A percentile compares a stretch with the other conserved stretches of the same genome.
Evolutionary conservation across 768 basidiomycete species (phyloP).

Genomic region (Crucibulum laeve): DNA sequence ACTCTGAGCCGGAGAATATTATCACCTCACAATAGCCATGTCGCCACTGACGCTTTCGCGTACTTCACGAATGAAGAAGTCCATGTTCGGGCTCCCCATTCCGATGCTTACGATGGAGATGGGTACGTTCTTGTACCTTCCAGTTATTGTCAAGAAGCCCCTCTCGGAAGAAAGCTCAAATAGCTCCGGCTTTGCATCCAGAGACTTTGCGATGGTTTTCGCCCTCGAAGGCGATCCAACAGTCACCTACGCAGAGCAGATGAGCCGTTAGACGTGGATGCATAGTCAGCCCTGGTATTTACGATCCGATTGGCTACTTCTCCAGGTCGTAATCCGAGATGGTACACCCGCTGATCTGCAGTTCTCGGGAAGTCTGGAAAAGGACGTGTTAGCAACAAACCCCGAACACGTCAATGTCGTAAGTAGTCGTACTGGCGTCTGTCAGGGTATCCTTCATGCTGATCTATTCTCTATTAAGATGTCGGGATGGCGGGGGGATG

Average conservation of each 20-base stretch:
- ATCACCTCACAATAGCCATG: slow-evolving; percentile 46
- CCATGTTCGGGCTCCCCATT: slow-evolving; percentile 80
- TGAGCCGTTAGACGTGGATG: not conserved
- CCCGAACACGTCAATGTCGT: not conserved
- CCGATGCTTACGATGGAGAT: slow-evolving; percentile 77
- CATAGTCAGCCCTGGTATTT: slow-evolving; percentile 13
- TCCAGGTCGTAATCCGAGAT: slow-evolving; percentile 69
- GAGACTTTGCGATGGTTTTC: slow-evolving; percentile 45
- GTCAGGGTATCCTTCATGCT: slow-evolving; percentile 58
- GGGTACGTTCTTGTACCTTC: slow-evolving; percentile 56
- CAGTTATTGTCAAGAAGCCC: slow-evolving; percentile 72
- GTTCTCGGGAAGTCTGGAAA: slow-evolving; percentile 72
- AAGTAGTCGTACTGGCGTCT: slow-evolving; percentile 51
- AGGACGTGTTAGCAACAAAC: not conserved
- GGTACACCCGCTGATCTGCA: slow-evolving; percentile 70
- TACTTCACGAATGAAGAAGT: slow-evolving; percentile 81
- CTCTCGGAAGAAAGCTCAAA: slow-evolving; percentile 69
- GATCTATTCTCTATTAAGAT: slow-evolving; percentile 2
- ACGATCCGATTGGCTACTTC: slow-evolving; percentile 83
- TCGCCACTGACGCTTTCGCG: slow-evolving; percentile 70
- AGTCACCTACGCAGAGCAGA: slow-evolving; percentile 44
- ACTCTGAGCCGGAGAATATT: not conserved
- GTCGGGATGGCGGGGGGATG: slow-evolving; percentile 1
- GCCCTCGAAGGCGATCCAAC: slow-evolving; percentile 75
- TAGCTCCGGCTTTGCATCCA: slow-evolving; percentile 55